Evolutionary conservation across 2,329 filamentous ascomycete species (phyloP).

Genomic region (Dactylonectria macrodidyma): DNA sequence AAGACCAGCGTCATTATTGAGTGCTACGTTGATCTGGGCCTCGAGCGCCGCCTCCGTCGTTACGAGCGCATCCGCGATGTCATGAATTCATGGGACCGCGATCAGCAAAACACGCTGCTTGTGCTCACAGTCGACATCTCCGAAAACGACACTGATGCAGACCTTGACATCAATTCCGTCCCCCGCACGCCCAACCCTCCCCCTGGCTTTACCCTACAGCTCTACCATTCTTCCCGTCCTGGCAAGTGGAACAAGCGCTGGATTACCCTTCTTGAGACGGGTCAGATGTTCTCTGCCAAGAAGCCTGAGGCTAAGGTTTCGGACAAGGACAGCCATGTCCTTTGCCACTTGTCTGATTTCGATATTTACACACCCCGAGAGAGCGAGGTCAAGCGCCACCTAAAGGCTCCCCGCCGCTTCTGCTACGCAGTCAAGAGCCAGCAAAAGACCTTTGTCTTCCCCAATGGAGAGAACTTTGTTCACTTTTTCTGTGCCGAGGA

Average conservation of each 20-base stretch:
- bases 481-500: conserved; percentile 94
- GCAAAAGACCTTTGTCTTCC: conserved; percentile 87
- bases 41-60: conserved; percentile 85
- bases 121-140: conserved; percentile 73
- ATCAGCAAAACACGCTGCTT: conserved; percentile 81
- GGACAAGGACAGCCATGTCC: conserved; percentile 77
- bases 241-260: conserved; percentile 92
- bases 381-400: conserved; percentile 75
- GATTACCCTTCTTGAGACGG: conserved; percentile 80
- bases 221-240: conserved; percentile 86
- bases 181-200: conserved; percentile 73
- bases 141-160: conserved; percentile 66
- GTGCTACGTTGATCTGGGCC: conserved; percentile 79
- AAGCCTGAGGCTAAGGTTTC: conserved; percentile 71
- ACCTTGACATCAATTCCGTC: conserved; percentile 77
- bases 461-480: conserved; percentile 87
- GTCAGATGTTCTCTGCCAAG: conserved; percentile 81
- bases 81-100: conserved; percentile 92
- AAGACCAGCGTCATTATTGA: conserved; percentile 82
- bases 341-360: conserved; percentile 93
- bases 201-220: conserved; percentile 75
- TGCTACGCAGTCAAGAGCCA: conserved; percentile 95
- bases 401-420: conserved; percentile 87
- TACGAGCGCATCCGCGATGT: conserved; percentile 91
- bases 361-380: conserved; percentile 88